Percentiles rank a stretch among this genome's conserved stretches.
Evolutionary conservation across 2,329 filamentous ascomycete species (phyloP).

Genomic region (Capronia epimyces): DNA sequence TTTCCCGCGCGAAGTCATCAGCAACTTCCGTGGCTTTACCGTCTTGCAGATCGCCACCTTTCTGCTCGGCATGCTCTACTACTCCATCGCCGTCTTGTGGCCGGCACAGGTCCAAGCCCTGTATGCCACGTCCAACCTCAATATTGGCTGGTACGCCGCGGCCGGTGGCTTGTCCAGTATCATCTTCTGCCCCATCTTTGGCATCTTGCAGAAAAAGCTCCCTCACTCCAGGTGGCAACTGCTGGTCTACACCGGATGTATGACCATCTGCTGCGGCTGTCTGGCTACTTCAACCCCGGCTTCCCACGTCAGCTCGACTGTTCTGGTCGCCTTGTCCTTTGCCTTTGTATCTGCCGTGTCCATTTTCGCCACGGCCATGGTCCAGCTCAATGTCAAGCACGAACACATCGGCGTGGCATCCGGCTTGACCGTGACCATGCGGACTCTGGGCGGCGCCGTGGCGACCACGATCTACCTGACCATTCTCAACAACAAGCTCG

Average conservation of each 20-base stretch:
- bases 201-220: not conserved
- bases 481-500: not conserved
- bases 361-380: not conserved
- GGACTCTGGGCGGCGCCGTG: not conserved
- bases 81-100: not conserved
- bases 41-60: not conserved
- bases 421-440: not conserved
- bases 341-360: not conserved
- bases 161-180: not conserved
- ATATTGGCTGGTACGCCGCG: not conserved
- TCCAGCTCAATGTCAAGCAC: not conserved
- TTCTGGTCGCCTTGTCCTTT: not conserved
- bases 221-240: not conserved
- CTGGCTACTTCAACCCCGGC: not conserved
- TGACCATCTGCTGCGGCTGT: not conserved
- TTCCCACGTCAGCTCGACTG: not conserved
- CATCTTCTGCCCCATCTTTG: not conserved
- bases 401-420: not conserved
- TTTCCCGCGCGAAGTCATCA: not conserved
- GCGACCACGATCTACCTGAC: not conserved
- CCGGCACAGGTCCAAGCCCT: not conserved
- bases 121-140: not conserved
- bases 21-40: not conserved
- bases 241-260: not conserved
- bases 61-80: not conserved